These are phyloP conservation scores for Gillenia trifoliata DNA, from an alignment of 306 rosid genomes.

Conservation along the genomic window DNA sequence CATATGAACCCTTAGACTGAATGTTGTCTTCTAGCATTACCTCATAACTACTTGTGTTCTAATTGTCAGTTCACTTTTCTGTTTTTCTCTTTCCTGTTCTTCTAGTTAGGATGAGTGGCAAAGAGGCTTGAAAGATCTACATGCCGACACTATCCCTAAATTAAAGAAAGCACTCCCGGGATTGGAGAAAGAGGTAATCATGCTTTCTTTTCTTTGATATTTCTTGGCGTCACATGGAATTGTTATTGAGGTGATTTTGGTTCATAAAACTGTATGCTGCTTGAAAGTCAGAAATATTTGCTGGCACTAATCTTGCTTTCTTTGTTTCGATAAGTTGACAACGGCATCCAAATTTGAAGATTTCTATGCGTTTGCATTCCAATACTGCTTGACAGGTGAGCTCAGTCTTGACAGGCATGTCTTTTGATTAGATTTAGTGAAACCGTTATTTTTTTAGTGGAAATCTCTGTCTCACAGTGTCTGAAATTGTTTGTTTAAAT, in stretches of 20 bases:
- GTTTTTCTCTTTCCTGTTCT: background rate
- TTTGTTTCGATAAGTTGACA: slow-evolving; percentile 30
- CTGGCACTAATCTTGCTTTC: slow-evolving; percentile 16
- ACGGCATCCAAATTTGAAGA: slow-evolving; percentile 43
- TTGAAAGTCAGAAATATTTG: background rate
- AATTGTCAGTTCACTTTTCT: background rate
- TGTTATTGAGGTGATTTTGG: background rate
- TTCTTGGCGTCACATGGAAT: background rate
- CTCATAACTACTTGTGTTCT: background rate
- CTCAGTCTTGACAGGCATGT: background rate
- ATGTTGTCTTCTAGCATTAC: background rate
- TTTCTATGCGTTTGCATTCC: slow-evolving; percentile 53
- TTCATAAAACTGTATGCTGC: background rate
- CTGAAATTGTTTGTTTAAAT: background rate
- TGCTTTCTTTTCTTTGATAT: background rate
- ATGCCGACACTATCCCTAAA: slow-evolving; percentile 38
- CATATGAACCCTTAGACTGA: too few relatives aligned
- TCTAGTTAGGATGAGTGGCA: slow-evolving; percentile 65
- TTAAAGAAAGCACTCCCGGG: slow-evolving; percentile 48
- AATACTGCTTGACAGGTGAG: slow-evolving; percentile 59
- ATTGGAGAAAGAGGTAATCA: slow-evolving; percentile 58
- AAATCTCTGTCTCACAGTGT: background rate
- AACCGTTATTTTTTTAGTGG: background rate
- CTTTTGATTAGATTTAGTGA: background rate
- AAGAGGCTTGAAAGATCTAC: slow-evolving; percentile 50